phyloP scores from a whole-genome alignment of 2,329 filamentous ascomycete species.

The Ustulina deusta region DNA sequence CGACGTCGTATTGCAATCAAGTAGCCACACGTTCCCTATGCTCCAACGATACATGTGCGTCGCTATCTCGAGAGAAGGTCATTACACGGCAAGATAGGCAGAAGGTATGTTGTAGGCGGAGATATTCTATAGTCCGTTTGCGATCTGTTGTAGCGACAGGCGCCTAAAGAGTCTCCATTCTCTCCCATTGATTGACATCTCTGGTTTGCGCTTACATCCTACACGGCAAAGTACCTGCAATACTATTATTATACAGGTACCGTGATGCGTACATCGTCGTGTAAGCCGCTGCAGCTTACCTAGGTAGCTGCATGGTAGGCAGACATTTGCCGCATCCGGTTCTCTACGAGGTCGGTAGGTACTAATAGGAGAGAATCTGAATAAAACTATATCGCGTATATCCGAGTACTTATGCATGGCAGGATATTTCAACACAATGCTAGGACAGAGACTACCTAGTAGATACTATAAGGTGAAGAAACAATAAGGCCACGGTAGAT shows the following conservation, averaged over 20 bases:
- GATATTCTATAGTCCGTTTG: no score
- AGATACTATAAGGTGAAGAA: no score
- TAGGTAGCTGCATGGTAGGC: background rate
- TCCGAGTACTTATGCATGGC: background rate
- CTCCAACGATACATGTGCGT: background rate
- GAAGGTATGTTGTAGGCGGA: no score
- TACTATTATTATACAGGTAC: background rate
- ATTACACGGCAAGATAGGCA: background rate
- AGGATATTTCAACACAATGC: no score
- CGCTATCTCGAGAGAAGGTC: background rate
- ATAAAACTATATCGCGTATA: background rate
- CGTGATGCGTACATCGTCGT: no score
- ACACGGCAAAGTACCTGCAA: background rate
- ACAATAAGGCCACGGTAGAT: no score
- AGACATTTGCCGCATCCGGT: background rate
- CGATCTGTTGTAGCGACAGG: no score
- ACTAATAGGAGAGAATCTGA: background rate
- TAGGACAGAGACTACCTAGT: no score
- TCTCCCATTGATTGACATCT: no score
- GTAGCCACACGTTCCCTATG: background rate
- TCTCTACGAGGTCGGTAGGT: no score
- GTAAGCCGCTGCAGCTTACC: conserved; percentile 13
- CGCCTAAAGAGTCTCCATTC: no score
- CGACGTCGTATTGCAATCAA: background rate
- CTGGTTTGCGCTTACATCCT: no score